These are phyloP conservation scores for Fusarium sambucinum DNA, from an alignment of 2,329 filamentous ascomycete species.

Conservation along the genomic window DNA sequence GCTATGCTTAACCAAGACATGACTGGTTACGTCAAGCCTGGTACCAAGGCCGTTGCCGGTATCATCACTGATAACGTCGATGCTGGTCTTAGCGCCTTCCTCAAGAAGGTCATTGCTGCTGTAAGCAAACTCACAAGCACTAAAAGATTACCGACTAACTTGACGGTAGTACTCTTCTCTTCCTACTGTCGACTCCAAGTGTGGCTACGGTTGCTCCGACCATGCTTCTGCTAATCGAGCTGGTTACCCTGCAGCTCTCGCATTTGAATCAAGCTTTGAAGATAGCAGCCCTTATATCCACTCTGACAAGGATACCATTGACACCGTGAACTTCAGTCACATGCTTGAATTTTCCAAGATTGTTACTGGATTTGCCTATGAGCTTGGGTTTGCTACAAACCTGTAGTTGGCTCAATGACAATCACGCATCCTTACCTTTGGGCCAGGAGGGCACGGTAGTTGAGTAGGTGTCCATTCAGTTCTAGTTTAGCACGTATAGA, in stretches of 20 bases:
- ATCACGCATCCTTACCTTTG: background rate
- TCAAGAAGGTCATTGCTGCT: conserved; percentile 53
- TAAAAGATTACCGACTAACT: background rate
- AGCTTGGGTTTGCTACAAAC: conserved; percentile 64
- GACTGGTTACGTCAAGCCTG: conserved; percentile 55
- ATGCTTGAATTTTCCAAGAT: conserved; percentile 72
- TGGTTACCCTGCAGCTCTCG: conserved; percentile 74
- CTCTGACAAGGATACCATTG: conserved; percentile 76
- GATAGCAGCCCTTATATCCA: conserved; percentile 78
- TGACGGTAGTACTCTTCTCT: conserved; percentile 50
- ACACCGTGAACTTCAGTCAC: conserved; percentile 75
- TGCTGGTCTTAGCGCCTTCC: conserved; percentile 52
- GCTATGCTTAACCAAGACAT: conserved; percentile 61
- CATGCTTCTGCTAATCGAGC: conserved; percentile 72
- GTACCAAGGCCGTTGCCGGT: conserved; percentile 50
- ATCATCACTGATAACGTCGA: conserved; percentile 58
- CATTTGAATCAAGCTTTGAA: conserved; percentile 71
- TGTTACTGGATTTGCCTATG: conserved; percentile 61
- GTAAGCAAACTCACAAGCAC: conserved; percentile 16
- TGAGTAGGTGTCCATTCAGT: background rate
- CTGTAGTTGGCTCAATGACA: background rate
- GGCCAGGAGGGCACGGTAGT: background rate
- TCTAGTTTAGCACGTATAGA: background rate
- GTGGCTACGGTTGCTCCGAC: conserved; percentile 71
- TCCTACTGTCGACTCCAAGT: conserved; percentile 61